Evolutionary conservation across 2,329 filamentous ascomycete genomes (phyloP), one percentile per base, ranked within the genome.

Genomic region (Aspergillus texensis): DNA sequence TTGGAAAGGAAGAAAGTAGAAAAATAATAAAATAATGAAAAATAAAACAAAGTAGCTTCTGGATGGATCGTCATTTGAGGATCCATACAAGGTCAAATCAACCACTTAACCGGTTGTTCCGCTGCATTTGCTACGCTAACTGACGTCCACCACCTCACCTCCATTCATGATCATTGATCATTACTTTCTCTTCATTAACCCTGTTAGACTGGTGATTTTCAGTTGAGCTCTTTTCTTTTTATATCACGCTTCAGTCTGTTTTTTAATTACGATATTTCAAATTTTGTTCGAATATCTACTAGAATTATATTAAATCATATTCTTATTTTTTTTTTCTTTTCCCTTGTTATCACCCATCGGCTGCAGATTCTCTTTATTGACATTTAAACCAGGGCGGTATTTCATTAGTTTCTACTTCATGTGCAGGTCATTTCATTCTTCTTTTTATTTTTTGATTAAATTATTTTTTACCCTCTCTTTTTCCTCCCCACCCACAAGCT

Each of bases 101-200:
- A 48, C 41, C 43, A 50, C 30, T 52, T 34, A 63, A 63, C 61
- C 61, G 61, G 57, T 59, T 57, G 34, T 58, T 61, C 62, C 62
- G 58, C 62, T 63, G 62, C 62, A 63, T 48, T 48, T 63, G 48
- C 54, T 58, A 30, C 56, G 32, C 52, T 54, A 54, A 54, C 52
- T 54, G 52, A 54, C 52, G 28, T 54, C 30, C 52, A 54, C 52
- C n/a, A 50, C 21, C 24, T 53, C 50, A 53, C 30, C 32, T 54
- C 12, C 30, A 36, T 50, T 50, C n/a, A 19, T 50, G 24, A 24
- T 48, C 45, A 48, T 28, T 26, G 21, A 48, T 48, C 24, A 30
- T 50, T 26, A 26, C 45, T 36, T 36, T 14, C 34, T 16, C 30
- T 53, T 21, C 10, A 21, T 11, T 53, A 30, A 53, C 28, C 16